These are phyloP conservation scores for Melastoma malabathricum DNA, from an alignment of 345 rosid species.

Conservation along the genomic window DNA sequence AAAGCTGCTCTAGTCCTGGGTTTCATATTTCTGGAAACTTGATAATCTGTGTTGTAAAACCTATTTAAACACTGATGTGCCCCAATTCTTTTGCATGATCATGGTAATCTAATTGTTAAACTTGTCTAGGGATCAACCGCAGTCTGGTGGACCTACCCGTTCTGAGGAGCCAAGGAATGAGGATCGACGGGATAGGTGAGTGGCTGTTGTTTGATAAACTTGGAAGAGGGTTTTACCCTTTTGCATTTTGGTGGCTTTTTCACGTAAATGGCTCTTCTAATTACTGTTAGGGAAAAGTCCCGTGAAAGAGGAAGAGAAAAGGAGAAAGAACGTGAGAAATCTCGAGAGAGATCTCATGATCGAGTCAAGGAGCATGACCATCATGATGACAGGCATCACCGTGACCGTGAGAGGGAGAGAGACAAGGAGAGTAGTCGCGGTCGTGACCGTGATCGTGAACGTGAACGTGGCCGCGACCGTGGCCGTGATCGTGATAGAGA, in stretches of 20 bases:
- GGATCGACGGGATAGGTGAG: constrained; percentile 52
- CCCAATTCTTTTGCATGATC: background rate
- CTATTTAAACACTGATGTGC: background rate
- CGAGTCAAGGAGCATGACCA: constrained; percentile 68
- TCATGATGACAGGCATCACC: constrained; percentile 72
- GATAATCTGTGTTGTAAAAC: background rate
- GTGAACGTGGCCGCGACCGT: constrained; percentile 40
- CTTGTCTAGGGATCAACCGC: constrained; percentile 51
- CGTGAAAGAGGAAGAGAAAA: constrained; percentile 75
- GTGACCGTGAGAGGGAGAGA: constrained; percentile 61
- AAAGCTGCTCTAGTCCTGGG: too few species aligned
- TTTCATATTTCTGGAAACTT: background rate
- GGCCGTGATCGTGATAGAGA: constrained; percentile 39
- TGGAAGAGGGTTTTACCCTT: too few species aligned
- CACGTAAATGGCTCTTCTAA: background rate
- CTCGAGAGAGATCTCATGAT: constrained; percentile 67
- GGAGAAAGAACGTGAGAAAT: constrained; percentile 62
- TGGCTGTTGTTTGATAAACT: too few species aligned
- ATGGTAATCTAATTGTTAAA: background rate
- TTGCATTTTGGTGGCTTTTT: too few species aligned
- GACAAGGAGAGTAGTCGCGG: constrained; percentile 33
- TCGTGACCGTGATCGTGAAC: constrained; percentile 44
- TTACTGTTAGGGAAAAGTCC: constrained; percentile 44
- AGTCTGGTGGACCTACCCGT: constrained; percentile 38
- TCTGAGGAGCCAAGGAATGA: constrained; percentile 90